Evolutionary conservation across 176 grass and related monocot genomes (phyloP).

Genomic region (Ananas comosus): DNA sequence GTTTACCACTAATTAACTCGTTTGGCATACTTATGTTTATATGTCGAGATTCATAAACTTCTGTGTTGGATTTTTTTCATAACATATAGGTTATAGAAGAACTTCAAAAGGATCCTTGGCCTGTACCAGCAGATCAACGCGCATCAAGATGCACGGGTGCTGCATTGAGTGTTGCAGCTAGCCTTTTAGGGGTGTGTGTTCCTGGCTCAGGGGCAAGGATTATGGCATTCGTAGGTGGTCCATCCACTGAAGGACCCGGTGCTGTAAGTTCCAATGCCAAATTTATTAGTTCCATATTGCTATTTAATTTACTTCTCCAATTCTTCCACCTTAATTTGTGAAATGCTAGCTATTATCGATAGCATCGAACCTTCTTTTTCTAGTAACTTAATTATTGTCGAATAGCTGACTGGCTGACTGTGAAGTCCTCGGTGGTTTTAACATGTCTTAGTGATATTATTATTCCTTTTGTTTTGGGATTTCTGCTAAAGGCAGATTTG

Average conservation of each 20-base stretch:
- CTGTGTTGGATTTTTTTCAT: conserved; percentile 3
- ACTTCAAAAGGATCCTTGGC: conserved; percentile 81
- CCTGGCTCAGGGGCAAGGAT: conserved; percentile 94
- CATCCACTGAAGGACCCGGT: conserved; percentile 67
- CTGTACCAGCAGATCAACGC: conserved; percentile 63
- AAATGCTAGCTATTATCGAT: background rate
- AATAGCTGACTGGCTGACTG: too few relatives aligned
- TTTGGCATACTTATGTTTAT: background rate
- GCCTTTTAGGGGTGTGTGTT: conserved; percentile 70
- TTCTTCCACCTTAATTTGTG: background rate
- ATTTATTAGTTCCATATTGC: background rate
- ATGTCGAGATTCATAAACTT: conserved; percentile 9
- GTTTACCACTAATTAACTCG: background rate
- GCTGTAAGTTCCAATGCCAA: conserved; percentile 48
- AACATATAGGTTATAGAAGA: conserved; percentile 75
- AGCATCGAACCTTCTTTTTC: background rate
- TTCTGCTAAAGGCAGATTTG: background rate
- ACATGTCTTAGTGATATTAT: background rate
- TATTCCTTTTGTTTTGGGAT: background rate
- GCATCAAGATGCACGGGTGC: conserved; percentile 75
- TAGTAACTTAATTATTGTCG: too few relatives aligned
- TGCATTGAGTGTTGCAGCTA: conserved; percentile 71
- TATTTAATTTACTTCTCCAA: conserved; percentile 3
- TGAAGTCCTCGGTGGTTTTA: too few relatives aligned
- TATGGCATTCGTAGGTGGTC: conserved; percentile 87